Base-by-base conservation (phyloP, 768 basidiomycete species). In the Tulasnella sp. region DNA sequence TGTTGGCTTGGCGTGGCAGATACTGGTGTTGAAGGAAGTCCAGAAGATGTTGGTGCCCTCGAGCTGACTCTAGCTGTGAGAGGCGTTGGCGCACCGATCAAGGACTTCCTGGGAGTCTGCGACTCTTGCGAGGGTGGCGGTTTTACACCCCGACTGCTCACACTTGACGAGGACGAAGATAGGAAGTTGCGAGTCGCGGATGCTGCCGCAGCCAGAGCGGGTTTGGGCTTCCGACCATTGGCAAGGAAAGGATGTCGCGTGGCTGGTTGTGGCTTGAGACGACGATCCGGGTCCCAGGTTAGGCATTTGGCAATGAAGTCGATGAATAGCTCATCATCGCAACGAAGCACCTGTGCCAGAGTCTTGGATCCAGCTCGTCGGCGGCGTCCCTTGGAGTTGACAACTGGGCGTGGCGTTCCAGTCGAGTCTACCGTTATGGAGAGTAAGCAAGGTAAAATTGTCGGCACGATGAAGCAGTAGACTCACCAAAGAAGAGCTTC, bases 241-340 rank as follows among this genome's bases (percentile, higher is more conserved):
- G 83, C 76, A 61, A 96, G 78, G 73, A 92, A 97, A 10, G 88
- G 86, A 72, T 97, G 95, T 23, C 92, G 83, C 75, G 97, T 71
- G 0, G 95, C 95, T 9, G 86, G 80, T 65, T 92, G 87, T 3
- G 95, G 95, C 71, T 96, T 98, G 69, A 99, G 79, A 30, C 96
- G 81, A 52, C 89, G 81, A 67, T 98, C 95, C 8, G 96, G 96
- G 73, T 99, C 96, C 94, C 94, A 99, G 27, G 88, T 79, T n/a
- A 99, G 77, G 72, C 96, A 99, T 70, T 95, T 97, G 1, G 88
- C 78, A 64, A 98, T 86, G 70, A 99, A 99, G 73, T 99, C 96
- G 59, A 99, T 78, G 65, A 99, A 98, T 45, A 88, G 84, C 61
- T 95, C 91, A 68, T 98, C 96, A 61, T 93, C 89, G 68, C 86